Conservation (phyloP, 371 early-diverging fungal genomes). For the Syncephalis plumigaleata region DNA sequence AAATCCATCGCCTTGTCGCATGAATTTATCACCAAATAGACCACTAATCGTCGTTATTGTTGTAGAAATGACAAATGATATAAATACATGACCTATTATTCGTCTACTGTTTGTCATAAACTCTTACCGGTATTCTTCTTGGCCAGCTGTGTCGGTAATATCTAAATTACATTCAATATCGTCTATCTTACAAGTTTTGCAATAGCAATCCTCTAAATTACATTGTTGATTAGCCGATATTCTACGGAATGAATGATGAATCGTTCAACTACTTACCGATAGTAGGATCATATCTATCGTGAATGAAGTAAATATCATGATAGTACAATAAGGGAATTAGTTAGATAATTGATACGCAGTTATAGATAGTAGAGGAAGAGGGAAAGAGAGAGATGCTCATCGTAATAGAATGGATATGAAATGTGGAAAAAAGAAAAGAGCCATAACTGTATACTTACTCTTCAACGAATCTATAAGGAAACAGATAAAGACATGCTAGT, state of each 20-base stretch:
- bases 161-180: slow-evolving; percentile 14
- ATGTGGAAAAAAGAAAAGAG: no score
- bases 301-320: background rate
- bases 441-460: slow-evolving; percentile 1
- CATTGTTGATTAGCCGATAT: background rate
- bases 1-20: slow-evolving; percentile 14
- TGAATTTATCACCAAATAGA: background rate
- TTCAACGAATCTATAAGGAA: slow-evolving; percentile 1
- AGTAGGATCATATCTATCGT: slow-evolving; percentile 13
- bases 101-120: background rate
- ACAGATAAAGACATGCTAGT: background rate
- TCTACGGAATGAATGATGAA: background rate
- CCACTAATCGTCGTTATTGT: background rate
- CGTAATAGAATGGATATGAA: no score
- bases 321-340: background rate
- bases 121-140: slow-evolving; percentile 13
- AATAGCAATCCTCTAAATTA: slow-evolving; percentile 14
- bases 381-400: no score
- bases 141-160: slow-evolving; percentile 18
- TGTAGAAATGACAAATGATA: no score
- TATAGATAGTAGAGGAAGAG: no score
- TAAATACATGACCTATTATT: background rate
- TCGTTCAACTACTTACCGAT: slow-evolving; percentile 3
- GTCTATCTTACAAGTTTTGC: slow-evolving; percentile 15
- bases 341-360: background rate